Percentiles rank a stretch among this genome's conserved stretches.
These are phyloP conservation scores for Digitaria exilis DNA, from an alignment of 202 grass and related monocot genomes.

Conservation along the genomic window DNA sequence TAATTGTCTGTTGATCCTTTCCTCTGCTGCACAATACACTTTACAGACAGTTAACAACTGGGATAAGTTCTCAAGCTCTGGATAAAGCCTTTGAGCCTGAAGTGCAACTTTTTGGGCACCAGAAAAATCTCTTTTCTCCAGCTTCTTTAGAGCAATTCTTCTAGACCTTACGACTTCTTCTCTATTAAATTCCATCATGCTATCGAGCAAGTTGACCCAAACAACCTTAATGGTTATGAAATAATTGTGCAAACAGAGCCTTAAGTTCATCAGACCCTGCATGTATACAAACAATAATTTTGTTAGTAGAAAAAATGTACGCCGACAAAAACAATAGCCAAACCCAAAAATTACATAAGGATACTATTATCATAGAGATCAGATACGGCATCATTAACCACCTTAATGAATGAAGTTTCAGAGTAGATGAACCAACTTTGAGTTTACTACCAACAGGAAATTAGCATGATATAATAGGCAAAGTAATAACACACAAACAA, in stretches of 20 bases:
- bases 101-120: constrained; percentile 54
- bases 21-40: constrained; percentile 53
- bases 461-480: background rate
- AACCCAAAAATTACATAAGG: background rate
- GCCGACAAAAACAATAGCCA: background rate
- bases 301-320: background rate
- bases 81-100: constrained; percentile 52
- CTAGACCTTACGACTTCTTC: constrained; percentile 52
- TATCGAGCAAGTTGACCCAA: background rate
- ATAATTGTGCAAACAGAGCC: constrained; percentile 18
- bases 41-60: constrained; percentile 55
- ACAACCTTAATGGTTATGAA: background rate
- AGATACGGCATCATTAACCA: background rate
- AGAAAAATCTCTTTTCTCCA: constrained; percentile 47
- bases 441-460: background rate
- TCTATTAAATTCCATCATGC: constrained; percentile 61
- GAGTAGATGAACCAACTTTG: background rate
- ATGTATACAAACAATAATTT: background rate
- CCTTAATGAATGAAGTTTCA: background rate
- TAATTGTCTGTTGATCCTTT: constrained; percentile 53
- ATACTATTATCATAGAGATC: background rate
- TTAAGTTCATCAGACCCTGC: background rate
- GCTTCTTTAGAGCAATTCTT: constrained; percentile 54
- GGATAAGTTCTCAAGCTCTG: constrained; percentile 51
- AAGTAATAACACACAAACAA: background rate